Base-by-base conservation (phyloP, 805 yeast genomes). In the Grigorovia yakushimaensis region DNA sequence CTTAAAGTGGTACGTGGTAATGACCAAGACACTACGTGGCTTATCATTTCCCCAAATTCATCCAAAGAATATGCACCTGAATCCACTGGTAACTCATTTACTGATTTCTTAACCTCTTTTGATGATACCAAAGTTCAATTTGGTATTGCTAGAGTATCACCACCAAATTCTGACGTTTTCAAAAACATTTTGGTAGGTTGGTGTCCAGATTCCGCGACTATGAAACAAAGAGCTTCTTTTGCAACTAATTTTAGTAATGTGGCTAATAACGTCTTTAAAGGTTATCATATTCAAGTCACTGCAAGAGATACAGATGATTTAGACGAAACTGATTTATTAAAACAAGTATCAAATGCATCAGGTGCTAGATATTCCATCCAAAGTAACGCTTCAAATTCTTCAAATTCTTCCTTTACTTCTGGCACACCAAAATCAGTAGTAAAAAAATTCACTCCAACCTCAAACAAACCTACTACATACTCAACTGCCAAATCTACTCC, bases 121-220 rank as follows among this genome's bases (percentile, higher is more conserved):
- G 83, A 81, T 55, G 97, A 91, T 54, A 84, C 94, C 3, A 78
- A 80, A 49, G 87, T 89, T 50, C 95, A 89, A 70, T 93, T 82
- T 59, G 98, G 98, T 39, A 73, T 93, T 49, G 84, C 87, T 39
- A 78, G 95, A 47, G 87, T 91, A 42, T 79, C 81, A 48, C 95
- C 91, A 48, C 91, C 91, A 47, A 94, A 93, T n/a, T 84, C 95
- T 4, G 93, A 85, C 56, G 89, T 93, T 35, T 77, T 78, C 59
- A 93, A 93, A 71, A 73, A 86, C 54, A 76, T 91, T 30, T 71
- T 93, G 43, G 73, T 93, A 37, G 98, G 97, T 45, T 91, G 96
- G 96, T 86, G 95, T 69, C 98, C 98, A 6, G 98, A 93, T 65
- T 86, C 91, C 48, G 89, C 95, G 20, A 95, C 97, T 53, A 73